Evolutionary conservation across 2,329 filamentous ascomycete genomes (phyloP).

Genomic region (Emergomyces pasteurianus): DNA sequence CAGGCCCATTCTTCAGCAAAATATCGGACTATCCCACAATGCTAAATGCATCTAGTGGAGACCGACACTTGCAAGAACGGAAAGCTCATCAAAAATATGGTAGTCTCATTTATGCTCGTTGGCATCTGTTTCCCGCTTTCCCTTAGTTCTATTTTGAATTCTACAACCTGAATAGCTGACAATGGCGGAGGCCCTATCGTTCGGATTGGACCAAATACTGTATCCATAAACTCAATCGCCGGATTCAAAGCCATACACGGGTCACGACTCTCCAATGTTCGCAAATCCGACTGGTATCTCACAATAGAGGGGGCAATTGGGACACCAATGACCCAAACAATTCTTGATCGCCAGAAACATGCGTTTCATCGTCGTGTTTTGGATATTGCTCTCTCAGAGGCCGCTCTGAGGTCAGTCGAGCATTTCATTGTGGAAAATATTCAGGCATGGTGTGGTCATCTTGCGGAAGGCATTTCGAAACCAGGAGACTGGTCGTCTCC

Average conservation of each 20-base stretch:
- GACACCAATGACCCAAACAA: constrained; percentile 13
- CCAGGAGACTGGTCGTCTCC: constrained; percentile 13
- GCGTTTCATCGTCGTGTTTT: constrained; percentile 17
- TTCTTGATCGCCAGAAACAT: constrained; percentile 13
- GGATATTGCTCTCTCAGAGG: constrained; percentile 20
- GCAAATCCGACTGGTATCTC: constrained; percentile 18
- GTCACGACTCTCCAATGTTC: constrained; percentile 13
- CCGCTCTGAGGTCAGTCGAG: constrained; percentile 14
- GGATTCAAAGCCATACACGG: constrained; percentile 49
- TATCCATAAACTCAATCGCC: constrained; percentile 63
- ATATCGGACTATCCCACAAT: constrained; percentile 5
- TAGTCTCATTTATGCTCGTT: neutral
- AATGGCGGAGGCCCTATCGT: constrained; percentile 40
- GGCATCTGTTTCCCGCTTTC: neutral
- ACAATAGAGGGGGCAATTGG: constrained; percentile 27
- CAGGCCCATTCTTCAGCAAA: constrained; percentile 9
- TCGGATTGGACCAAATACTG: constrained; percentile 65
- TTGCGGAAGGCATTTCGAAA: constrained; percentile 8
- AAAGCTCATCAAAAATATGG: constrained; percentile 24
- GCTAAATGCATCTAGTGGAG: constrained; percentile 6
- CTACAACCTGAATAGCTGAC: neutral
- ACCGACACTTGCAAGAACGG: constrained; percentile 8
- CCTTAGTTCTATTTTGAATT: neutral
- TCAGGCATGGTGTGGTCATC: constrained; percentile 10
- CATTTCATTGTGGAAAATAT: constrained; percentile 12